Percentiles rank a stretch among this genome's conserved stretches.
These are phyloP conservation scores for Lactifluus echinatus DNA, from an alignment of 768 basidiomycete species.

Conservation along the genomic window DNA sequence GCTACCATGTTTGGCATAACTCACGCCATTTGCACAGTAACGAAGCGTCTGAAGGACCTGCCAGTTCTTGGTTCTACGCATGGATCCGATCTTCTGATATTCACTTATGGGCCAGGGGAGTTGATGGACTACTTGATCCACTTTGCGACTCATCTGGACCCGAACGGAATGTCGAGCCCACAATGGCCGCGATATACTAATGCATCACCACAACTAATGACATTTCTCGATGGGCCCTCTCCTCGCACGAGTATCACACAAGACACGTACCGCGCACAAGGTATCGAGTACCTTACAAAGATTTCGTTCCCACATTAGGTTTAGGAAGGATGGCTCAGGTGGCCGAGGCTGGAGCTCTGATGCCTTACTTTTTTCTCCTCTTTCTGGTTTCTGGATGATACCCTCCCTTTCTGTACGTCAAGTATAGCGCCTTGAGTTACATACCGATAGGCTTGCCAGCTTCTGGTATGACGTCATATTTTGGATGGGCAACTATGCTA, in stretches of 20 bases:
- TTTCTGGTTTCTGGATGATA: too few species aligned
- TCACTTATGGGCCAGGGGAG: constrained; percentile 7
- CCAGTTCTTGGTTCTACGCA: constrained; percentile 25
- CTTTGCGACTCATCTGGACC: constrained; percentile 25
- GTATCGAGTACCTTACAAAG: neutral
- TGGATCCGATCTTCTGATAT: constrained; percentile 8
- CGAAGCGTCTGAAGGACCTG: constrained; percentile 26
- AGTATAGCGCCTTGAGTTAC: too few species aligned
- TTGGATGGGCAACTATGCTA: too few species aligned
- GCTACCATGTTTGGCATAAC: too few species aligned
- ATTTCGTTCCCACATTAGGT: too few species aligned
- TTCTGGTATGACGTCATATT: too few species aligned
- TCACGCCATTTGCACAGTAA: constrained; percentile 24
- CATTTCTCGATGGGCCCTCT: constrained; percentile 1
- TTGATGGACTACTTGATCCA: constrained; percentile 20
- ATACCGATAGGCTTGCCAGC: too few species aligned
- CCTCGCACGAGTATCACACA: constrained; percentile 3
- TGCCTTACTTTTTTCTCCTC: too few species aligned
- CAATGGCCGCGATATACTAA: constrained; percentile 17
- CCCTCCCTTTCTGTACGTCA: too few species aligned
- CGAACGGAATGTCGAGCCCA: constrained; percentile 19
- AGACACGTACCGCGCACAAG: constrained; percentile 20
- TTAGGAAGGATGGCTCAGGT: too few species aligned
- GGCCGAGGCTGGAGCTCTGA: too few species aligned
- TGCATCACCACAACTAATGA: constrained; percentile 2